A percentile compares a stretch with the other conserved stretches of the same genome.
Evolutionary conservation across 192 early-diverging fungal genomes (phyloP).

Genomic region (Coemansia sp.): DNA sequence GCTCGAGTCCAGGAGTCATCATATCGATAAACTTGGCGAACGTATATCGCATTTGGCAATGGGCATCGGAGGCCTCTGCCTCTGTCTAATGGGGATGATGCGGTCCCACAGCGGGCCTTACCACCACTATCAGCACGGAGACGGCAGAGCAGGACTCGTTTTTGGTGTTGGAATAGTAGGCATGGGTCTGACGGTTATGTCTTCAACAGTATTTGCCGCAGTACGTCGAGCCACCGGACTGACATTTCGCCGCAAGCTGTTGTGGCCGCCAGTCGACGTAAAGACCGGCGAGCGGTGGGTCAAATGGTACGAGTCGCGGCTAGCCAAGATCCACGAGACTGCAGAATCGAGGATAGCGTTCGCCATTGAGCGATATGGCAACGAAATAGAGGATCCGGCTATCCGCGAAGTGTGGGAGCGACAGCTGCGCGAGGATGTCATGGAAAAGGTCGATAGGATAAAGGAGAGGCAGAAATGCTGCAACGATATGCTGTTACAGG

Average conservation of each 20-base stretch:
- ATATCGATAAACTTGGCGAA: constrained; percentile 7
- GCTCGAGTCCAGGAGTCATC: background rate
- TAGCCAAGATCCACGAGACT: constrained; percentile 21
- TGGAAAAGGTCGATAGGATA: constrained; percentile 26
- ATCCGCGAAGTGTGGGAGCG: constrained; percentile 39
- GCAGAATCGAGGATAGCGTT: constrained; percentile 20
- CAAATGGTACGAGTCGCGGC: constrained; percentile 35
- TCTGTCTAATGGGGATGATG: constrained; percentile 12
- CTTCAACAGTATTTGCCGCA: constrained; percentile 35
- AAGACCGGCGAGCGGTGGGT: constrained; percentile 16
- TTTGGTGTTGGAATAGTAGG: constrained; percentile 14
- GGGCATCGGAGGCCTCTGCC: constrained; percentile 10
- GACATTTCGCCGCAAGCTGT: constrained; percentile 21
- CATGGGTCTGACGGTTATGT: constrained; percentile 4
- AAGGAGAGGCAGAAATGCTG: constrained; percentile 11
- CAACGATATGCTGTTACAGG: constrained; percentile 10
- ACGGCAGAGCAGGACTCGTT: constrained; percentile 8
- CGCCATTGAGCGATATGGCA: constrained; percentile 8
- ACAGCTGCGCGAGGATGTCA: constrained; percentile 29
- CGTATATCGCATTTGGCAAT: constrained; percentile 34
- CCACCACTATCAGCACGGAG: background rate
- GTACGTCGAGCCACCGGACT: constrained; percentile 42
- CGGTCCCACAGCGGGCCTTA: constrained; percentile 2
- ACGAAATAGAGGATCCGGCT: constrained; percentile 17
- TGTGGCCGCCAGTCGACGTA: constrained; percentile 23